phyloP scores from a whole-genome alignment of 2,329 filamentous ascomycete genomes.

The Gnomoniopsis smithogilvyi region DNA sequence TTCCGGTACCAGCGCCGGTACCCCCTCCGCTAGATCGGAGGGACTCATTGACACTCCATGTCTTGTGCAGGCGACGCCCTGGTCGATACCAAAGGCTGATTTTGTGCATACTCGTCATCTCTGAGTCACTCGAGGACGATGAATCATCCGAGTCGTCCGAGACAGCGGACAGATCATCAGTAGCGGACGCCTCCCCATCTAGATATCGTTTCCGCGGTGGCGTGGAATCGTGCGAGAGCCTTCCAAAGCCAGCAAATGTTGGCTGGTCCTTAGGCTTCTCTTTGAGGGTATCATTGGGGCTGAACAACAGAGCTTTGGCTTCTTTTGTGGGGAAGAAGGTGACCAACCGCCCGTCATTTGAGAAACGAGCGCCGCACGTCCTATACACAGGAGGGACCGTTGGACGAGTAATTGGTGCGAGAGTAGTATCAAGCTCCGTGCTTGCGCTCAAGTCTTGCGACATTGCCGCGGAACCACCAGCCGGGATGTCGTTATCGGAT shows the following conservation, averaged over 20 bases:
- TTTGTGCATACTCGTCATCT: slow-evolving; percentile 60
- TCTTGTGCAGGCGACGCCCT: slow-evolving; percentile 48
- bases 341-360: slow-evolving; percentile 58
- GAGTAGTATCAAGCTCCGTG: slow-evolving; percentile 49
- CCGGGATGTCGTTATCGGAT: slow-evolving; percentile 60
- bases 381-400: slow-evolving; percentile 55
- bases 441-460: slow-evolving; percentile 59
- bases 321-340: slow-evolving; percentile 70
- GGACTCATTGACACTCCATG: slow-evolving; percentile 55
- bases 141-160: slow-evolving; percentile 44
- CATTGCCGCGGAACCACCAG: slow-evolving; percentile 55
- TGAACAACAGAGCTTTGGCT: slow-evolving; percentile 51
- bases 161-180: slow-evolving; percentile 47
- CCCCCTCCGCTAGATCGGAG: slow-evolving; percentile 59
- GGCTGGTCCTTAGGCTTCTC: slow-evolving; percentile 51
- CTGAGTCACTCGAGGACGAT: slow-evolving; percentile 57
- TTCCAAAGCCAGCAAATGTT: slow-evolving; percentile 56
- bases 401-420: slow-evolving; percentile 48
- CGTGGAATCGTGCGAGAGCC: slow-evolving; percentile 48
- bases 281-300: slow-evolving; percentile 41
- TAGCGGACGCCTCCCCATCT: slow-evolving; percentile 48
- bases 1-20: slow-evolving; percentile 56
- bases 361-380: slow-evolving; percentile 59
- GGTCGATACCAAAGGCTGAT: slow-evolving; percentile 56
- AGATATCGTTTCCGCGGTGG: slow-evolving; percentile 42